phyloP scores from a whole-genome alignment of 2,329 filamentous ascomycete species.

The Fusarium concolor region DNA sequence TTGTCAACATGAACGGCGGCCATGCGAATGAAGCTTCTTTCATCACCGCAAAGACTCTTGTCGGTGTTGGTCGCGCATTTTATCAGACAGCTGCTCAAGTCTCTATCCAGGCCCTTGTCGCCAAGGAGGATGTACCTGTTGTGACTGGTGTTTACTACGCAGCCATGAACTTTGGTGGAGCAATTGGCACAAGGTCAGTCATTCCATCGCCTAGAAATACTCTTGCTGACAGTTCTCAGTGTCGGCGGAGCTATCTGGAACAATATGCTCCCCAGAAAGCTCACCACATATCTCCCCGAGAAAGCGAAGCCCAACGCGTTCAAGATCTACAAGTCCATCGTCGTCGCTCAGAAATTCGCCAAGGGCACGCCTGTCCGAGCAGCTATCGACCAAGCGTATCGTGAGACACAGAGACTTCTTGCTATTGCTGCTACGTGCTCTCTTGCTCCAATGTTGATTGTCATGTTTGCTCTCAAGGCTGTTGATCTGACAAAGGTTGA shows the following conservation, averaged over 20 bases:
- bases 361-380: constrained; percentile 36
- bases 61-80: constrained; percentile 52
- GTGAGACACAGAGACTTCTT: constrained; percentile 45
- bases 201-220: fast-evolving
- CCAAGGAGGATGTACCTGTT: constrained; percentile 51
- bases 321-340: constrained; percentile 48
- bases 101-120: constrained; percentile 50
- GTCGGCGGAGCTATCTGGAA: constrained; percentile 54
- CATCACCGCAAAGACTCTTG: constrained; percentile 50
- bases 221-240: constrained; percentile 26
- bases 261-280: constrained; percentile 45
- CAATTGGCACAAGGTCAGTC: constrained; percentile 47
- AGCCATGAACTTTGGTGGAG: constrained; percentile 49
- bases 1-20: constrained; percentile 43
- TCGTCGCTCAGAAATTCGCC: constrained; percentile 42
- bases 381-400: constrained; percentile 45
- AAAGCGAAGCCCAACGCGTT: constrained; percentile 38
- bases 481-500: constrained; percentile 39
- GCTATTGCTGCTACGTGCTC: constrained; percentile 44
- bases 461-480: constrained; percentile 45
- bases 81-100: constrained; percentile 44
- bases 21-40: constrained; percentile 51
- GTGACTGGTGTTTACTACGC: constrained; percentile 53
- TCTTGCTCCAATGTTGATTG: constrained; percentile 42
- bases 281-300: constrained; percentile 39